Conservation (phyloP, 371 early-diverging fungal species). For the Apophysomyces elegans region DNA sequence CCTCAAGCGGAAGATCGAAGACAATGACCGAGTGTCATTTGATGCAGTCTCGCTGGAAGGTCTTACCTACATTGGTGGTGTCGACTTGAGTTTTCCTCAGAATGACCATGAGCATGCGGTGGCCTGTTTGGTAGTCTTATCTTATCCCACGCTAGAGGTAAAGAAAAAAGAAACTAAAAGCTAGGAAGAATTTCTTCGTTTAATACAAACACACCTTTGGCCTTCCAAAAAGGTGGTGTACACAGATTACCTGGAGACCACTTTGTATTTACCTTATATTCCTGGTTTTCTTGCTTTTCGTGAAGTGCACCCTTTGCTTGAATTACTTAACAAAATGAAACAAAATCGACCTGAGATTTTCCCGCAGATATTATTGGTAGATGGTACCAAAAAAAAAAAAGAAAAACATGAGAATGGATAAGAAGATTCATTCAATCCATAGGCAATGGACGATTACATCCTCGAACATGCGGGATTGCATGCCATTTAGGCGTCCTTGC, state of each 20-base stretch:
- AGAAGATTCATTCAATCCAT: background rate
- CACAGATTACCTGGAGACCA: slow-evolving; percentile 55
- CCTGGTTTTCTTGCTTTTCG: slow-evolving; percentile 91
- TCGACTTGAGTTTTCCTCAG: slow-evolving; percentile 83
- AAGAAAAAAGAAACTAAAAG: background rate
- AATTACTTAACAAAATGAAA: slow-evolving; percentile 58
- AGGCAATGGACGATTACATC: slow-evolving; percentile 86
- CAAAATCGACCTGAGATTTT: slow-evolving; percentile 53
- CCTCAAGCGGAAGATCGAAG: slow-evolving; percentile 12
- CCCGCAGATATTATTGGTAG: slow-evolving; percentile 83
- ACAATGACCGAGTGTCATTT: slow-evolving; percentile 28
- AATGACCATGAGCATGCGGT: slow-evolving; percentile 68
- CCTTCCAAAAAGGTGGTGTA: slow-evolving; percentile 53
- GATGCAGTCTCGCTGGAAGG: slow-evolving; percentile 36
- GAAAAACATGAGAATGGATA: background rate
- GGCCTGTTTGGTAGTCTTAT: slow-evolving; percentile 74
- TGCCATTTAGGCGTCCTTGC: slow-evolving; percentile 83
- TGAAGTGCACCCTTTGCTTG: slow-evolving; percentile 69
- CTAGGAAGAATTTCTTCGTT: background rate
- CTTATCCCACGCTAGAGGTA: slow-evolving; percentile 64
- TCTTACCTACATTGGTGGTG: slow-evolving; percentile 75
- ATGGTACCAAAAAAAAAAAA: slow-evolving; percentile 55
- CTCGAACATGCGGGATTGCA: slow-evolving; percentile 86
- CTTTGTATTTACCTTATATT: slow-evolving; percentile 76
- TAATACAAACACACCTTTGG: background rate